phyloP scores from a whole-genome alignment of 192 early-diverging fungal species.

The Podila epicladia region DNA sequence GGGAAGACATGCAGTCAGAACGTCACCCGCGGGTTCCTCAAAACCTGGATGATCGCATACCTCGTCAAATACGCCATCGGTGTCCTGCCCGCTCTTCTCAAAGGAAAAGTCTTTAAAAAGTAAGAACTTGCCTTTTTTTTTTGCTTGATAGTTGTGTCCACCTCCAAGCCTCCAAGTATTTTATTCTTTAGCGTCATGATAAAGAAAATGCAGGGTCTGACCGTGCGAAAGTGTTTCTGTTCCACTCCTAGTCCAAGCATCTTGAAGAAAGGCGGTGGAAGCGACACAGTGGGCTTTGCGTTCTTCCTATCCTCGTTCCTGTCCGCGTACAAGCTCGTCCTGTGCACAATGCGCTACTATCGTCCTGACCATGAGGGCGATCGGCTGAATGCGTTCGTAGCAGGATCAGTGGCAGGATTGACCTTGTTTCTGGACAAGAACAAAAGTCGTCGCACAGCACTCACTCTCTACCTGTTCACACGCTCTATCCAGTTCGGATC shows the following conservation, averaged over 20 bases:
- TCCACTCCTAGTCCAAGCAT: conserved; percentile 39
- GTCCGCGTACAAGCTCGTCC: conserved; percentile 69
- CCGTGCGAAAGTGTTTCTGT: neutral
- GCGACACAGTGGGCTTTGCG: conserved; percentile 74
- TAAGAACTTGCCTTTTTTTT: conserved; percentile 15
- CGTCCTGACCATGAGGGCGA: conserved; percentile 56
- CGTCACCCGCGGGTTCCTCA: conserved; percentile 69
- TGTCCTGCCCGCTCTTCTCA: conserved; percentile 60
- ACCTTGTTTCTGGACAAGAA: conserved; percentile 69
- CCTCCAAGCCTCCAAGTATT: no score
- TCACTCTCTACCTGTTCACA: conserved; percentile 72
- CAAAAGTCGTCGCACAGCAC: conserved; percentile 64
- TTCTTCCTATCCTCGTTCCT: conserved; percentile 72
- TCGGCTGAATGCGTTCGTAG: conserved; percentile 69
- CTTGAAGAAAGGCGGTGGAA: conserved; percentile 58
- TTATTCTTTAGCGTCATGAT: neutral
- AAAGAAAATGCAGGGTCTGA: neutral
- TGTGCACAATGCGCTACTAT: conserved; percentile 67
- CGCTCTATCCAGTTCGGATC: conserved; percentile 70
- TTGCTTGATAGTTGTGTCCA: neutral
- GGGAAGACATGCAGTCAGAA: conserved; percentile 75
- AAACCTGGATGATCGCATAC: conserved; percentile 69
- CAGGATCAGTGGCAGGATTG: conserved; percentile 70
- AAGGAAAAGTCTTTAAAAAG: conserved; percentile 64
- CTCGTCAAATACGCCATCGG: conserved; percentile 68